These are phyloP conservation scores for Serendipita sp. DNA, from an alignment of 1,284 basidiomycete species.

Conservation along the genomic window DNA sequence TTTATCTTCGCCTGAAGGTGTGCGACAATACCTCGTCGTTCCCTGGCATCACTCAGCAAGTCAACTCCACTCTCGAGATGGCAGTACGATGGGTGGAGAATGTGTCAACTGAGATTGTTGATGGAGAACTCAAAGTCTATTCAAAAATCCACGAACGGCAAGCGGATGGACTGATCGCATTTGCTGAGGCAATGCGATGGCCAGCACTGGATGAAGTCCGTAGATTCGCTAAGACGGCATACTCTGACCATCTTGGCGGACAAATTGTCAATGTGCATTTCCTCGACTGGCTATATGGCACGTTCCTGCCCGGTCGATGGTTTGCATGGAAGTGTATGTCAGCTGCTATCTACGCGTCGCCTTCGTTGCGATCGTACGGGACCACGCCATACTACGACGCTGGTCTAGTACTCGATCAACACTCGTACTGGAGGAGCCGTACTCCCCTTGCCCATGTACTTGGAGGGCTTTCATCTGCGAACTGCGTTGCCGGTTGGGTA, in stretches of 20 bases:
- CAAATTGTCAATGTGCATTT: conserved; percentile 1
- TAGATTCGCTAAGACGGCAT: neutral
- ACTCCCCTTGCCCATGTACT: conserved; percentile 1
- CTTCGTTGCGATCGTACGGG: neutral
- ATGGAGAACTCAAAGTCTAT: conserved; percentile 2
- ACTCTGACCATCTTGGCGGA: neutral
- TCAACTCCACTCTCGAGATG: conserved; percentile 2
- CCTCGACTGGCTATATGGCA: conserved; percentile 4
- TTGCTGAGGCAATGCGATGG: conserved; percentile 1
- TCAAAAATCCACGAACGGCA: neutral
- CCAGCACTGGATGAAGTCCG: neutral
- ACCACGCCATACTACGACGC: conserved; percentile 2
- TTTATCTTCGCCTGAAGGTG: conserved; percentile 3
- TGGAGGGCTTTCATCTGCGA: neutral
- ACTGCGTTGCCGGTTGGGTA: neutral
- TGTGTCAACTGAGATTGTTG: neutral
- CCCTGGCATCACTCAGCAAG: conserved; percentile 2
- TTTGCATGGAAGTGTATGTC: conserved; percentile 7
- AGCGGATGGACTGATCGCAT: conserved; percentile 1
- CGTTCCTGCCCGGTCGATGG: conserved; percentile 1
- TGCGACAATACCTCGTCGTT: conserved; percentile 1
- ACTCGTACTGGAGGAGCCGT: conserved; percentile 1
- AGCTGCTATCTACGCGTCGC: neutral
- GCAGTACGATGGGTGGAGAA: conserved; percentile 4
- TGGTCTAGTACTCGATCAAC: neutral